phyloP scores from a whole-genome alignment of 116 monocot species.

The Phalaenopsis hybrid region DNA sequence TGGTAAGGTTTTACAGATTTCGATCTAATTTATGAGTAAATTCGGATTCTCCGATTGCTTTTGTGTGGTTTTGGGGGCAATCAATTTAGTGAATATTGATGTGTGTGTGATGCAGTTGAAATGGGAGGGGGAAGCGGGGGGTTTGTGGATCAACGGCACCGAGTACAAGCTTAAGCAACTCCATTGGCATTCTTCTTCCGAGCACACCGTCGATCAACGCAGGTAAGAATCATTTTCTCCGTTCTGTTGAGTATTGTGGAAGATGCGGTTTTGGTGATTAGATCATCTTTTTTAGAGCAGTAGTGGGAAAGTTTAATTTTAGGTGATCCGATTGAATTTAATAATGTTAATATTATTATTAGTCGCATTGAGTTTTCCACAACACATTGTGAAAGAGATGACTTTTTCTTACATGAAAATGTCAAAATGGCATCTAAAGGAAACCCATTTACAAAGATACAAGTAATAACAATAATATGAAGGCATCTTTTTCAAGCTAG shows the following conservation, averaged over 20 bases:
- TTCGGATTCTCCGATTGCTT: not conserved
- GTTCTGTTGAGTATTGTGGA: not conserved
- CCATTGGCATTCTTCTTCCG: constrained; percentile 58
- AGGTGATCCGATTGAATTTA: too few species aligned
- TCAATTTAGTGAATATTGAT: not conserved
- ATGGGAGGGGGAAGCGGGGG: constrained; percentile 32
- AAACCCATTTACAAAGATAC: too few species aligned
- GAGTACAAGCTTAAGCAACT: constrained; percentile 28
- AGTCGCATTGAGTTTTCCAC: too few species aligned
- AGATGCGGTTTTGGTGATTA: too few species aligned
- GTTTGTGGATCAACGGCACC: constrained; percentile 26
- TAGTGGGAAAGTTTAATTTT: too few species aligned
- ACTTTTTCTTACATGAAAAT: too few species aligned
- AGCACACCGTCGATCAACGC: constrained; percentile 41
- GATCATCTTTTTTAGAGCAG: too few species aligned
- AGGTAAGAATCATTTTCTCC: constrained; percentile 14
- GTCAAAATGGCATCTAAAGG: too few species aligned
- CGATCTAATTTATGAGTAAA: not conserved
- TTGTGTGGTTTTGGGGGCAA: not conserved
- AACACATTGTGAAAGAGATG: too few species aligned
- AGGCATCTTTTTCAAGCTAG: too few species aligned
- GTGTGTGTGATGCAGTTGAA: constrained; percentile 16
- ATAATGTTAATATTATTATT: not conserved
- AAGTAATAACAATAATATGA: too few species aligned
- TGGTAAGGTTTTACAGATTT: constrained; percentile 14